phyloP scores from a whole-genome alignment of 148 eudicot genomes.

The Cornus florida region DNA sequence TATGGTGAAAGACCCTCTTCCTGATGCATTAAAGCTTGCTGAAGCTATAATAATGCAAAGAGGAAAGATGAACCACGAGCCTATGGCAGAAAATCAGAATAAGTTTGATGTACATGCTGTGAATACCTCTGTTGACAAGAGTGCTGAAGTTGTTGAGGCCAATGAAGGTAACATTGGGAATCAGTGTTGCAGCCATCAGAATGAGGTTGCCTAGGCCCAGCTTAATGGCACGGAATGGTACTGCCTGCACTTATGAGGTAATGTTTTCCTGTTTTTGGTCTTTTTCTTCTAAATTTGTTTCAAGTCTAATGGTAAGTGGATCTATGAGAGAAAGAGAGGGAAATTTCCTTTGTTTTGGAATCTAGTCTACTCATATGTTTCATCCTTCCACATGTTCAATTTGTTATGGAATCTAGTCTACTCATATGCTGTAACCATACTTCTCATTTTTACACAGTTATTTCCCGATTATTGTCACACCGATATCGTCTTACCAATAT shows the following conservation, averaged over 20 bases:
- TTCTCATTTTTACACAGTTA: too few relatives aligned
- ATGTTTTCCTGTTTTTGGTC: neutral
- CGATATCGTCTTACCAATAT: too few relatives aligned
- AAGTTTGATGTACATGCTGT: constrained; percentile 9
- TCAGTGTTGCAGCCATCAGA: constrained; percentile 4
- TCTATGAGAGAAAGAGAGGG: too few relatives aligned
- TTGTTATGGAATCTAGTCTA: too few relatives aligned
- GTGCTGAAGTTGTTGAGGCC: constrained; percentile 19
- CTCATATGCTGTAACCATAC: too few relatives aligned
- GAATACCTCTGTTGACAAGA: constrained; percentile 9
- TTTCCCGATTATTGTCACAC: too few relatives aligned
- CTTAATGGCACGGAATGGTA: constrained; percentile 52
- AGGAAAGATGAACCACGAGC: constrained; percentile 18
- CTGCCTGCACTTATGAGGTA: constrained; percentile 51
- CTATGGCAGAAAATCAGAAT: constrained; percentile 12
- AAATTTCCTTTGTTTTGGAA: too few relatives aligned
- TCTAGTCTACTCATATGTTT: too few relatives aligned
- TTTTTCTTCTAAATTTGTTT: neutral
- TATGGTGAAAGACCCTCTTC: constrained; percentile 58
- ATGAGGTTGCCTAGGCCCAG: constrained; percentile 32
- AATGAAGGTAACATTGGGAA: constrained; percentile 4
- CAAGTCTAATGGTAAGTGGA: too few relatives aligned
- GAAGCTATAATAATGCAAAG: constrained; percentile 19
- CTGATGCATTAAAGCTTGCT: constrained; percentile 38
- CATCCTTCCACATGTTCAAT: too few relatives aligned